Conservation (phyloP, 345 rosid genomes). For the Alliaria petiolata region DNA sequence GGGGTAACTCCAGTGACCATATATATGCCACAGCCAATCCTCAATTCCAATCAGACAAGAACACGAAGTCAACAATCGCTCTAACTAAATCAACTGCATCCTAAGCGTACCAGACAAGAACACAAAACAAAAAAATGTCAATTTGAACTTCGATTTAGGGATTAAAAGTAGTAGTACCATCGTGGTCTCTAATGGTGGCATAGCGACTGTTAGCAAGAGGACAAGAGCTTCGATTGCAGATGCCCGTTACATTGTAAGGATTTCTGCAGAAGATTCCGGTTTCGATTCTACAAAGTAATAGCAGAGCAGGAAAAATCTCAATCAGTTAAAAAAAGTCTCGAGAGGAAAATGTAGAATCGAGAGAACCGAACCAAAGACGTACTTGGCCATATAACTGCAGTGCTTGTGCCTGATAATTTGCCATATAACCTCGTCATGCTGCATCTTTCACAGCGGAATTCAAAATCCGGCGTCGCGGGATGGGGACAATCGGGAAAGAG, state of each 20-base stretch:
- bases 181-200: constrained; percentile 89
- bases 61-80: not conserved
- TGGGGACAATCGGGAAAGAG: not conserved
- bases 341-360: not conserved
- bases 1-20: too few species aligned
- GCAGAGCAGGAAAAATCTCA: not conserved
- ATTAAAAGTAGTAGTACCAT: constrained; percentile 41
- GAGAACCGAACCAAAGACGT: not conserved
- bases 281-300: constrained; percentile 49
- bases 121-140: not conserved
- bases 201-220: constrained; percentile 98
- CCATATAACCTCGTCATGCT: constrained; percentile 97
- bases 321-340: too few species aligned
- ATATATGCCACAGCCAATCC: too few species aligned
- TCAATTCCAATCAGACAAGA: not conserved
- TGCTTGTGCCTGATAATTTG: constrained; percentile 93
- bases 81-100: not conserved
- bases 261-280: constrained; percentile 93
- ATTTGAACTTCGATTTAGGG: not conserved
- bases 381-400: constrained; percentile 99
- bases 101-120: not conserved
- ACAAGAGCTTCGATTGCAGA: constrained; percentile 93
- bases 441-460: constrained; percentile 44
- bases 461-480: not conserved
- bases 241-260: constrained; percentile 89